phyloP scores from a whole-genome alignment of 2,329 filamentous ascomycete genomes.

The Pseudopithomyces chartarum region DNA sequence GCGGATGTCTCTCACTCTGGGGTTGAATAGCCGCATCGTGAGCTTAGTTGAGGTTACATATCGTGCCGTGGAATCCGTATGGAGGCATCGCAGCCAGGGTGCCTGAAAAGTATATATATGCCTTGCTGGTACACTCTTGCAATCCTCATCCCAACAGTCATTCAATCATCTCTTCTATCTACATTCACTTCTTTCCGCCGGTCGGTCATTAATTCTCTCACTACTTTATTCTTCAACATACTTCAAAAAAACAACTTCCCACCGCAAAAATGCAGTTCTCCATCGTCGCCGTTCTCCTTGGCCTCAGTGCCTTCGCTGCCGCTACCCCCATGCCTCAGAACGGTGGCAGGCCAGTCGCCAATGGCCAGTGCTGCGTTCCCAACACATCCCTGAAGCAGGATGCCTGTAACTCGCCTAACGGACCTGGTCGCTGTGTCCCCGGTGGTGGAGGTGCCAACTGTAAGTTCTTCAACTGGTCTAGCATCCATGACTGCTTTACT shows the following conservation, averaged over 20 bases:
- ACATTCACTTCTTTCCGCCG: background rate
- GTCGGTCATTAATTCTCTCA: background rate
- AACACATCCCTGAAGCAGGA: constrained; percentile 19
- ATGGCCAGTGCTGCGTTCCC: constrained; percentile 22
- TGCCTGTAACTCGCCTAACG: constrained; percentile 21
- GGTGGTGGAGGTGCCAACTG: constrained; percentile 18
- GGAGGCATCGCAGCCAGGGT: background rate
- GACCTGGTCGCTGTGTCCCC: constrained; percentile 23
- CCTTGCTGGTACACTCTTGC: background rate
- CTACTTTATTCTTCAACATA: background rate
- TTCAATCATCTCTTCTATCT: background rate
- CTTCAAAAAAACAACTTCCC: background rate
- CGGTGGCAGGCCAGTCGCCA: constrained; percentile 18
- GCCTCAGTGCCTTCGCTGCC: constrained; percentile 22
- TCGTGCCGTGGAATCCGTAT: background rate
- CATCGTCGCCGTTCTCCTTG: constrained; percentile 21
- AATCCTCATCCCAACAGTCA: background rate
- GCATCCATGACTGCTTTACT: background rate
- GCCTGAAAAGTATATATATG: background rate
- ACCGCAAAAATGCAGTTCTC: constrained; percentile 16
- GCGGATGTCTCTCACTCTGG: background rate
- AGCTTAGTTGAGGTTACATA: background rate
- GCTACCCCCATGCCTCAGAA: constrained; percentile 22
- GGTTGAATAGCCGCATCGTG: background rate
- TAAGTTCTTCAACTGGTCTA: constrained; percentile 6